Base-by-base conservation (phyloP, 75 land plant genomes). In the Cryptomeria japonica region DNA sequence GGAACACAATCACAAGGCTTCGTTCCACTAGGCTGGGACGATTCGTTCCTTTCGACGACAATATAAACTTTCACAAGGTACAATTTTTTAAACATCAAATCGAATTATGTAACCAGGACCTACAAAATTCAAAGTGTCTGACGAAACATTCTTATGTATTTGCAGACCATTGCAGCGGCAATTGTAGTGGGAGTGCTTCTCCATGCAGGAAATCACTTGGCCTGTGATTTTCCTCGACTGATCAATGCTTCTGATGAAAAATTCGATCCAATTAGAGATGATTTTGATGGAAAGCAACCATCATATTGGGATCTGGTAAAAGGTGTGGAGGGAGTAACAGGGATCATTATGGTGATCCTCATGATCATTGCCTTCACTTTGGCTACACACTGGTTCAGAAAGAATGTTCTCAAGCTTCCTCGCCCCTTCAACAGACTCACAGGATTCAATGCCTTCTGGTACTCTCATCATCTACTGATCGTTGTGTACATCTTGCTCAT, bases 21-120 rank as follows among this genome's bases (percentile, higher is more conserved):
- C 92, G 99, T 13, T 97, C 99, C 34, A 97, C 99, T 4, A 80
- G 89, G 44, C 95, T 96, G 38, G 89, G 97, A 41, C 87, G 80
- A 68, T 86, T 97, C 80, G 92, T 98, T 53, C 99, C 99, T 75
- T 98, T 98, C 84, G 96, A 97, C 53, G 97, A 96, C 89, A 97
- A 95, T 87, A 93, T 97, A 80, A 94, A 94, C 89, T 97, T 97
- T 84, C 99, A 97, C 90, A 96, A 95, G 97, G 97, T 96, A 90
- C 15, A 10, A 36, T 19, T 58, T 86, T 44, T n/a, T 11, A 41
- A 7, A 41, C 28, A 18, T 5, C 28, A 2, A 44, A 72, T 16
- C 41, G 19, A 73, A 36, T 34, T 38, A 11, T 41, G 4, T 38
- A n/a, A n/a, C 28, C 76, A 37, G 64, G 18, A 84, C 2, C 19